These are phyloP conservation scores for Penicillium olsonii DNA, from an alignment of 2,329 filamentous ascomycete species.

Conservation along the genomic window DNA sequence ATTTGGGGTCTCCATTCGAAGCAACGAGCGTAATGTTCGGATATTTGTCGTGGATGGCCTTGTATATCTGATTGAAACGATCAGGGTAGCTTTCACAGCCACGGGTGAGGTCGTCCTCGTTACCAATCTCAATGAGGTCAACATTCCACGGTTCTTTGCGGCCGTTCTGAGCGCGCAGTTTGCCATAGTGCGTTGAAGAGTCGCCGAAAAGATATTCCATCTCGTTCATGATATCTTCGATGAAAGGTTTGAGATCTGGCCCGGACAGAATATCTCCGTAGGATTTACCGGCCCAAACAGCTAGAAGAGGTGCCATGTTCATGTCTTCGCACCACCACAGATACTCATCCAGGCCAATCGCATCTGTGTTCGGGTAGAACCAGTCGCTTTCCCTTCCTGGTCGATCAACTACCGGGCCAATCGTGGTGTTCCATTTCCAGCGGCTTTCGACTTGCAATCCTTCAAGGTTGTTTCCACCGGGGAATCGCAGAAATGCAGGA, in stretches of 20 bases:
- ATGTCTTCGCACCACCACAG: conserved; percentile 63
- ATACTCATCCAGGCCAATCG: conserved; percentile 62
- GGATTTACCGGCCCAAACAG: conserved; percentile 59
- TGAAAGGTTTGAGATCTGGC: conserved; percentile 55
- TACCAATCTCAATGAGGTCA: conserved; percentile 65
- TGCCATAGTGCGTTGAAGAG: conserved; percentile 57
- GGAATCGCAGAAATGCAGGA: conserved; percentile 63
- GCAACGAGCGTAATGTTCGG: conserved; percentile 59
- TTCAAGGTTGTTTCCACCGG: conserved; percentile 64
- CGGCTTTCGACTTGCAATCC: conserved; percentile 31
- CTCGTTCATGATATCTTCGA: conserved; percentile 63
- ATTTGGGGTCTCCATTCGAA: conserved; percentile 39
- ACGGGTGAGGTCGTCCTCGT: conserved; percentile 64
- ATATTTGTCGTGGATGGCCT: conserved; percentile 58
- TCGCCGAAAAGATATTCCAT: conserved; percentile 64
- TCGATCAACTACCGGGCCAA: conserved; percentile 45
- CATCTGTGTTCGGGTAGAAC: conserved; percentile 64
- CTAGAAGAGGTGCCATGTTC: conserved; percentile 58
- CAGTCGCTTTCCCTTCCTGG: conserved; percentile 60
- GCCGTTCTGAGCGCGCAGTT: conserved; percentile 58
- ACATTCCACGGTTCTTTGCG: conserved; percentile 61
- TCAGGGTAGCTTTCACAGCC: conserved; percentile 53
- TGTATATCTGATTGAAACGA: conserved; percentile 61
- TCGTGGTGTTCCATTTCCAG: conserved; percentile 47
- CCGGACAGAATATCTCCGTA: conserved; percentile 52